Evolutionary conservation across 371 early-diverging fungal species (phyloP).

Genomic region (Smittium culicis): DNA sequence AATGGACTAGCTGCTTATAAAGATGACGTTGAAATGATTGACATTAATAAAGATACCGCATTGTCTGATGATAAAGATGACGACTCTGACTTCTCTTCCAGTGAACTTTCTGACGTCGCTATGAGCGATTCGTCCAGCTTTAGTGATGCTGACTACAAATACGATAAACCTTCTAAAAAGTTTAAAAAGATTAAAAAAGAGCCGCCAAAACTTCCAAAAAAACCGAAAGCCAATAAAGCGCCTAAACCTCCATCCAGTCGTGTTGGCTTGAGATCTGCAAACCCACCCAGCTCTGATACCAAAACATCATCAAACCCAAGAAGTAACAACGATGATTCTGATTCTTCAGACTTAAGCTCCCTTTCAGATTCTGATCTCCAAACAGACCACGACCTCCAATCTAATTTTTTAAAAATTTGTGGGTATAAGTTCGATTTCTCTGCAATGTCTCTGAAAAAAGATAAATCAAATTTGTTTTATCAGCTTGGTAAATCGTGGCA

Average conservation of each 20-base stretch:
- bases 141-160: background rate
- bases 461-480: background rate
- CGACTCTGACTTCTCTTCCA: background rate
- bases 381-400: background rate
- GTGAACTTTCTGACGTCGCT: background rate
- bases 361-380: background rate
- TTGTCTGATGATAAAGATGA: background rate
- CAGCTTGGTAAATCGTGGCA: slow-evolving; percentile 14
- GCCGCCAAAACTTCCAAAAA: background rate
- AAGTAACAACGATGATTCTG: background rate
- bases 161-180: background rate
- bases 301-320: too few relatives aligned
- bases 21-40: background rate
- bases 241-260: slow-evolving; percentile 14
- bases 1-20: background rate
- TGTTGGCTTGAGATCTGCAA: slow-evolving; percentile 21
- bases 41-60: background rate
- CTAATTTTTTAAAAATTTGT: background rate
- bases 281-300: too few relatives aligned
- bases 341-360: background rate
- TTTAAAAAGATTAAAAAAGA: background rate
- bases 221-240: background rate
- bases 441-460: background rate
- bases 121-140: background rate
- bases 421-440: background rate